Conservation (phyloP, 345 rosid genomes). For the Chamaenerion angustifolium region DNA sequence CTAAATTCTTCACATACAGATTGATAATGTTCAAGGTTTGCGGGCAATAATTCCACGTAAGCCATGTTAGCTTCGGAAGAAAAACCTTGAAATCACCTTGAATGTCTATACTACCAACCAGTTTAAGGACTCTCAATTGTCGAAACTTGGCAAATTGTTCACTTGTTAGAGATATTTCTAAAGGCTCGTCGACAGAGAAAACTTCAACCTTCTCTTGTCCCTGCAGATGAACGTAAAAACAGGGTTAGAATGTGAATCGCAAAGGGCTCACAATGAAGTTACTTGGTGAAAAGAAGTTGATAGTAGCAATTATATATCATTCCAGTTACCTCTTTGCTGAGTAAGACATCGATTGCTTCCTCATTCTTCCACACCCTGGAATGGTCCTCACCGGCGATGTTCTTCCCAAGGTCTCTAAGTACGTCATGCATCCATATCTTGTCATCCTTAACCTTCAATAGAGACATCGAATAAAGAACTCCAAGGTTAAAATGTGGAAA, state of each 20-base stretch:
- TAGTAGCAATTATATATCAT: no score
- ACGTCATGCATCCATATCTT: constrained; percentile 5
- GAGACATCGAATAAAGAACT: neutral
- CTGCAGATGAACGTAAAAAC: neutral
- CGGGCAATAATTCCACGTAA: constrained; percentile 4
- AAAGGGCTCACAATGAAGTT: no score
- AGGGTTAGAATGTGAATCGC: neutral
- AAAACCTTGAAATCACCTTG: neutral
- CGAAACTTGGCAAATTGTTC: neutral
- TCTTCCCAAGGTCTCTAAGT: neutral
- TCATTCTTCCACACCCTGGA: constrained; percentile 4
- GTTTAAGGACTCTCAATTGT: constrained; percentile 5
- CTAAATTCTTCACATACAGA: constrained; percentile 1
- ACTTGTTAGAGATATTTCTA: neutral
- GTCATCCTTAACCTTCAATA: neutral
- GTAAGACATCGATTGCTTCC: neutral
- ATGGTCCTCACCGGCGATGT: neutral
- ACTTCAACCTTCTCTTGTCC: constrained; percentile 1
- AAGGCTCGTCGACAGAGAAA: neutral
- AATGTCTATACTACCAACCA: neutral
- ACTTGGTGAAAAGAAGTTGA: no score
- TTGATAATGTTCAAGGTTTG: constrained; percentile 2
- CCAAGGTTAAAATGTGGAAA: neutral
- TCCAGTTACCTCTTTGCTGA: neutral
- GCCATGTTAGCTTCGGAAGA: constrained; percentile 2